Base-by-base conservation (phyloP, 75 land plant species). In the Cryptomeria japonica region DNA sequence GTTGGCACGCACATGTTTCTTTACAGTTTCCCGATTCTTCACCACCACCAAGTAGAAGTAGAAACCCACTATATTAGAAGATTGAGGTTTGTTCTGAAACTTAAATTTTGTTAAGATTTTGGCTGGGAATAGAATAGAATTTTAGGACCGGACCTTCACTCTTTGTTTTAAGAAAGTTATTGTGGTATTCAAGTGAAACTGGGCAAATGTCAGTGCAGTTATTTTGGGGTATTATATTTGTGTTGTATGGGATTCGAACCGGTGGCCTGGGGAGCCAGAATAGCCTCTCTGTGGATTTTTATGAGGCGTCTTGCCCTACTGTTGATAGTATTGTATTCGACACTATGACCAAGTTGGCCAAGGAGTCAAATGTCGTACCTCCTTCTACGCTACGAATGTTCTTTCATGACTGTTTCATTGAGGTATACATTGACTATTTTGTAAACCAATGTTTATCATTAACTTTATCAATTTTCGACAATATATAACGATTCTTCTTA, bases 401-500 rank as follows among this genome's bases (percentile, higher is more conserved):
- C 9, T 87, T 84, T 10, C 89, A 88, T 28, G 89, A 88, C 73
- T 88, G 89, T 84, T 87, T 88, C 38, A 87, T 88, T 18, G 89
- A 88, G 89, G 89, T 88, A 36, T 1, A 22, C 1, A 19, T n/a
- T 44, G 2, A 42, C 18, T 37, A 13, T 16, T 8, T 18, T 38
- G 44, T 1, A 79, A 18, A 41, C 42, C 41, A 39, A 39, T 39
- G 41, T 39, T 39, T 39, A 39, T 39, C 41, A 39, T n/a, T 44
- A 4, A 5, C 3, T 44, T 44, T 44, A 44, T 44, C 46, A 44
- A 2, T 0, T 44, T 44, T 44, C 5, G 3, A 5, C 46, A 4
- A 44, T 44, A 4, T 44, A 44, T 44, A 4, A 44, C 0, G 3
- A 0, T 44, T 4, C 5, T 44, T 4, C 5, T 44, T 44, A 44